A percentile compares a stretch with the other conserved stretches of the same genome.
Evolutionary conservation across 2,329 filamentous ascomycete genomes (phyloP).

Genomic region (Ophiostoma novo-ulmi): DNA sequence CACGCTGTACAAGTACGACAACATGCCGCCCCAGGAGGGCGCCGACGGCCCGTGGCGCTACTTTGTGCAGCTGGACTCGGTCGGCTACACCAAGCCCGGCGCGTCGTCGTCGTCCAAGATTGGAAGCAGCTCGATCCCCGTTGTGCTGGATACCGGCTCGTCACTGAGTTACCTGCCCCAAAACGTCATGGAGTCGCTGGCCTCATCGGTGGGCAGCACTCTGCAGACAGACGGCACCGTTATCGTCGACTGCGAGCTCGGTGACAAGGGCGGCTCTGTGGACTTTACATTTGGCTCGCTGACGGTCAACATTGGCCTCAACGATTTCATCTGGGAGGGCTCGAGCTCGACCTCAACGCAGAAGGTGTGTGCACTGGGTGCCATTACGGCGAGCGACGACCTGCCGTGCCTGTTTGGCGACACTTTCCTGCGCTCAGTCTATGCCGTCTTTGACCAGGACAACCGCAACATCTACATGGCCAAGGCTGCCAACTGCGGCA

Average conservation of each 20-base stretch:
- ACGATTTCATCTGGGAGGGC: conserved; percentile 35
- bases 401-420: conserved; percentile 29
- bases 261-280: conserved; percentile 34
- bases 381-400: conserved; percentile 22
- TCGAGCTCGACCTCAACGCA: neutral
- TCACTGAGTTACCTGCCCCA: conserved; percentile 62
- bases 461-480: conserved; percentile 30
- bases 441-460: conserved; percentile 31
- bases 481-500: conserved; percentile 30
- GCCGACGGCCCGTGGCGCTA: conserved; percentile 33
- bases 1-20: conserved; percentile 32
- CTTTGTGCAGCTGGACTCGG: conserved; percentile 40
- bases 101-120: conserved; percentile 25
- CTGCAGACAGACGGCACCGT: conserved; percentile 34
- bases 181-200: conserved; percentile 45
- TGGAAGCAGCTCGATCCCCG: conserved; percentile 34
- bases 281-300: conserved; percentile 39
- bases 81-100: conserved; percentile 35
- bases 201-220: conserved; percentile 37
- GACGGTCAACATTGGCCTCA: conserved; percentile 38
- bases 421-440: conserved; percentile 31
- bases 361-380: conserved; percentile 28
- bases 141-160: conserved; percentile 62
- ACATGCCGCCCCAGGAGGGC: conserved; percentile 31
- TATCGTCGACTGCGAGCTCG: conserved; percentile 31